Base-by-base conservation (phyloP, 305 asterid genomes). In the Plantago coronopus region DNA sequence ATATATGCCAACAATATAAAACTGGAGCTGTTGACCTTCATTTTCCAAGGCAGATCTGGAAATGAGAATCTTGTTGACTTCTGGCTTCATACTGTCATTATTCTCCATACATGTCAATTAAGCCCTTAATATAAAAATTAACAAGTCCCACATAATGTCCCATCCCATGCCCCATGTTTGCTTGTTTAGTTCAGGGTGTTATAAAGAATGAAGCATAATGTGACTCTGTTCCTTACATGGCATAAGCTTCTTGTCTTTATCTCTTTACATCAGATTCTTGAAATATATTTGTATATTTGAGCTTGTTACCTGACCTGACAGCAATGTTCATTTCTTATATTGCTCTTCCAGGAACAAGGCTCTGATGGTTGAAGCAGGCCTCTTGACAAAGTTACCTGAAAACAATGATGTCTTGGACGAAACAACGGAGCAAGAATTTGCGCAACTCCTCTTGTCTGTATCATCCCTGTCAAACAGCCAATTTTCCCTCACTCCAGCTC, bases 301-400 rank as follows among this genome's bases (percentile, higher is more conserved):
- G 27, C 21, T 17, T 31, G 38, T 27, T 54, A 14, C 43, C 13
- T 48, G 17, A 6, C 5, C 18, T 10, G 20, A 54, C 31, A 16
- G 14, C 59, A 37, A 22, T 55, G 48, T 57, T 57, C 6, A 55
- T 38, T 22, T 15, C 3, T 12, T 5, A 1, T 44, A 3, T 19
- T 8, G 13, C 20, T 17, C 31, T 54, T 25, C 58, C 78, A 91
- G 98, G 76, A 91, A 83, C 93, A 91, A 86, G 78, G 85, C 85
- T 73, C 69, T 77, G 17, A 84, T 91, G 80, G 84, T 91, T 67
- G 96, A 88, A 67, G 83, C 96, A 46, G 96, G 98, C 66, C 70
- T 91, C 62, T 61, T 91, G 18, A 72, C 86, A 21, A 81, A 61
- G 65, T 48, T 91, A 72, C 89, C 96, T 0, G 53, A 56, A 25